A percentile compares a stretch with the other conserved stretches of the same genome.
Conservation (phyloP, 2,329 filamentous ascomycete species). For the Paraconiothyrium brasiliense region DNA sequence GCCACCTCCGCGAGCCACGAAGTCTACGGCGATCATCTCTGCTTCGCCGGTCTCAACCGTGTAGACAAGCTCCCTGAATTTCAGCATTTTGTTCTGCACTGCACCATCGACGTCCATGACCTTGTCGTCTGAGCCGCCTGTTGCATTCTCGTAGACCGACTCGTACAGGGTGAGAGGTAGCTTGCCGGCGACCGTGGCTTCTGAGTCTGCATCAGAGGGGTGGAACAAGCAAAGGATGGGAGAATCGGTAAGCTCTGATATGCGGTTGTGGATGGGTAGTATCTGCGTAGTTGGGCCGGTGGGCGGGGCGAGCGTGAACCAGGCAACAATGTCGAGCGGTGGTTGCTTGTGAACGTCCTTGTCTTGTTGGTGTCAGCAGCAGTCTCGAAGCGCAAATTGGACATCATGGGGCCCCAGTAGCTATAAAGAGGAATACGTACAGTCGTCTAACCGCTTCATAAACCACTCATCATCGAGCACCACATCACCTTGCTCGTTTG, state of each 20-base stretch:
- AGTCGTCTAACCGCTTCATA: slow-evolving; percentile 79
- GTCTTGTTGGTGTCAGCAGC: slow-evolving; percentile 65
- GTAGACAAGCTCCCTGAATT: slow-evolving; percentile 85
- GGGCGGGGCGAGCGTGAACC: slow-evolving; percentile 82
- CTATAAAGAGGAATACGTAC: slow-evolving; percentile 61
- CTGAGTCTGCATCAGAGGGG: slow-evolving; percentile 64
- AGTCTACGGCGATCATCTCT: slow-evolving; percentile 97
- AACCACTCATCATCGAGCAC: slow-evolving; percentile 78
- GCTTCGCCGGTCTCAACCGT: slow-evolving; percentile 93
- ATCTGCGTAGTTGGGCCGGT: slow-evolving; percentile 74
- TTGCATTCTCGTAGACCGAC: slow-evolving; percentile 60
- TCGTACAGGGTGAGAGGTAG: slow-evolving; percentile 93
- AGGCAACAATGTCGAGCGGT: slow-evolving; percentile 82
- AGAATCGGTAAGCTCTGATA: slow-evolving; percentile 81
- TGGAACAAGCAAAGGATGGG: slow-evolving; percentile 91
- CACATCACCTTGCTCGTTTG: slow-evolving; percentile 63
- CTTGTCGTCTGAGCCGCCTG: slow-evolving; percentile 47
- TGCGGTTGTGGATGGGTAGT: slow-evolving; percentile 79
- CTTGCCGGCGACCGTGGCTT: slow-evolving; percentile 73
- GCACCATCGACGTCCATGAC: slow-evolving; percentile 72
- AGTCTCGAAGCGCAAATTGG: background rate
- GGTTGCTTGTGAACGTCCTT: slow-evolving; percentile 87
- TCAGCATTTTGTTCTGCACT: slow-evolving; percentile 61
- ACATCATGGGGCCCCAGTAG: background rate
- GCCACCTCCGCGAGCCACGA: slow-evolving; percentile 84